Conservation (phyloP, 2,329 filamentous ascomycete genomes). For the Aspergillus chevalieri region DNA sequence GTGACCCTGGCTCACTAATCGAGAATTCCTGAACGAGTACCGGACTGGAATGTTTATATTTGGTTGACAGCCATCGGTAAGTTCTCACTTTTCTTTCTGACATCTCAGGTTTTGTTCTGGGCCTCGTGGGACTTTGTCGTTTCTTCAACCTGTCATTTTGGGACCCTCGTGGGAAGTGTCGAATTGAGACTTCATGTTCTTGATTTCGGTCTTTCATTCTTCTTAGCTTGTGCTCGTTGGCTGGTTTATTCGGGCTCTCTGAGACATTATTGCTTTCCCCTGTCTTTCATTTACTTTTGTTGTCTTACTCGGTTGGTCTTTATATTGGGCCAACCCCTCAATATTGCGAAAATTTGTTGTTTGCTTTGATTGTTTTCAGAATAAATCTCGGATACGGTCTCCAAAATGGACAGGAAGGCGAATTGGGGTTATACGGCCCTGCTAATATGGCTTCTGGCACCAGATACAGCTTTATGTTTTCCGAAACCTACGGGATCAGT, state of each 20-base stretch:
- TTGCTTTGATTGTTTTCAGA: neutral
- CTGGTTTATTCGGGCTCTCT: neutral
- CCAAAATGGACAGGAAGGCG: slow-evolving; percentile 15
- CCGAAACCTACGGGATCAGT: slow-evolving; percentile 16
- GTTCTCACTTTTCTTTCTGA: neutral
- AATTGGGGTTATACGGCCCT: slow-evolving; percentile 22
- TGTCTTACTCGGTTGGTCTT: neutral
- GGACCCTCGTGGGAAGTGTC: neutral
- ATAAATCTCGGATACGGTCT: neutral
- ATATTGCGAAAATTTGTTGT: neutral
- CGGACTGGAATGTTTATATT: too few relatives aligned
- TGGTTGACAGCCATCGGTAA: too few relatives aligned
- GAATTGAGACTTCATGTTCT: neutral
- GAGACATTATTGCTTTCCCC: neutral
- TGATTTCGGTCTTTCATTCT: neutral
- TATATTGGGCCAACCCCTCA: neutral
- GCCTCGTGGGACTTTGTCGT: neutral
- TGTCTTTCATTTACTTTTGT: neutral
- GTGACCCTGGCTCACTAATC: too few relatives aligned
- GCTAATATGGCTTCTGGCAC: slow-evolving; percentile 31
- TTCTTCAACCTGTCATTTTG: neutral
- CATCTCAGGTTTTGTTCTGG: neutral
- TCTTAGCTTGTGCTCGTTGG: neutral
- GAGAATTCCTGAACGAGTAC: too few relatives aligned
- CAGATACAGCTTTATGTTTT: slow-evolving; percentile 21